Evolutionary conservation across 768 basidiomycete species (phyloP), one percentile per base, ranked within the genome.

Genomic region (Lepiota subincarnata): DNA sequence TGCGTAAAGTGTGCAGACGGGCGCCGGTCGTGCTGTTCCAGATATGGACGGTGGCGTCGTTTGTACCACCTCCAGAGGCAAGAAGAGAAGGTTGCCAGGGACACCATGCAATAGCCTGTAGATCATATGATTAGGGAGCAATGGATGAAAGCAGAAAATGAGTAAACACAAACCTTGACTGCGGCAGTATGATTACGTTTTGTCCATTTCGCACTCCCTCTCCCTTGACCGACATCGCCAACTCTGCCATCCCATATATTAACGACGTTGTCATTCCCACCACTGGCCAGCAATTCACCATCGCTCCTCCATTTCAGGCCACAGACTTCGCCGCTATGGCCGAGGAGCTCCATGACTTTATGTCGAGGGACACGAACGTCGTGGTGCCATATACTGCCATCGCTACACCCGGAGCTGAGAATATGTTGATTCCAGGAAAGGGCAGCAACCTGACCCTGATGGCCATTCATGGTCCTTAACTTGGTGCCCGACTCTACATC

Each of bases 251-350:
- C 96, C 96, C 96, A 99, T 46, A 97, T 87, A 63, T 97, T 96
- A 50, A 98, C 94, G 16, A 97, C 93, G 58, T 98, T 98, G 68
- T 98, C 97, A 64, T 98, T 97, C 0, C 94, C 96, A 1, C 96
- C 96, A 59, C 91, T 93, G 0, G 96, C 96, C 19, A 99, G 77
- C 16, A 96, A 73, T 67, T 93, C 87, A 0, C 94, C 92, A 59
- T 95, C 95, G 1, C 75, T 65, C 42, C 94, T 76, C 94, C 94
- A 98, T 53, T 84, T 86, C 48, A 98, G 64, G 2, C 95, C 93
- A 65, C 95, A 98, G 11, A 97, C 91, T 66, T 98, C 96, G 0
- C 91, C 93, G 0, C 82, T 84, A 62, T 99, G 96, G 0, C 95
- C 95, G 1, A 87, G 70, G 18, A 99, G 73, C 59, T 97, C 92